Percentiles rank a stretch among this genome's conserved stretches.
phyloP scores from a whole-genome alignment of 2,329 filamentous ascomycete species.

The Tetracladium maxilliforme region DNA sequence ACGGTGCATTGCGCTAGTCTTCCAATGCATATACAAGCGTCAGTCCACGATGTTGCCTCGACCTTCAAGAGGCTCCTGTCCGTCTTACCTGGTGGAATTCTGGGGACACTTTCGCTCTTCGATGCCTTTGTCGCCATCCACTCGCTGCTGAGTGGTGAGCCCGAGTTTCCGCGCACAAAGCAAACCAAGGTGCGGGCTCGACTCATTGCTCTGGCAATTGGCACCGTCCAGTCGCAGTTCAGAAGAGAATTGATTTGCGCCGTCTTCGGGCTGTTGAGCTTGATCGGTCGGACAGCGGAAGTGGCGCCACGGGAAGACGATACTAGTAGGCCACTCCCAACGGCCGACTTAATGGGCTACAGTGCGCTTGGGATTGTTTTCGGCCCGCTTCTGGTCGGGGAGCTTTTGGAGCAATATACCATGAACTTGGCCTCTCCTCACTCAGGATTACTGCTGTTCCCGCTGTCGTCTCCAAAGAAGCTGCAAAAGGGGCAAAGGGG shows the following conservation, averaged over 20 bases:
- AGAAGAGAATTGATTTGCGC: slow-evolving; percentile 50
- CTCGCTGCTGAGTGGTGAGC: slow-evolving; percentile 34
- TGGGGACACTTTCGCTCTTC: slow-evolving; percentile 46
- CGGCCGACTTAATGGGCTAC: slow-evolving; percentile 49
- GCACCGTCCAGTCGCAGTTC: slow-evolving; percentile 41
- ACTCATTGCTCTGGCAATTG: slow-evolving; percentile 50
- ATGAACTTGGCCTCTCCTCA: no score
- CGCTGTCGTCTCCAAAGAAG: no score
- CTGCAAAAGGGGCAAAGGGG: no score
- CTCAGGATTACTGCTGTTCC: no score
- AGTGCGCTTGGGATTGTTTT: slow-evolving; percentile 47
- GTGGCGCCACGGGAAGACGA: slow-evolving; percentile 34
- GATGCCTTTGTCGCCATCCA: slow-evolving; percentile 47
- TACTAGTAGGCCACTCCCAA: slow-evolving; percentile 33
- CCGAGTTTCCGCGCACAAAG: slow-evolving; percentile 35
- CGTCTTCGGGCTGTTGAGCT: slow-evolving; percentile 48
- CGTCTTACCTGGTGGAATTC: slow-evolving; percentile 48
- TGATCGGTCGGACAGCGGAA: slow-evolving; percentile 44
- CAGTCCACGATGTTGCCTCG: slow-evolving; percentile 51
- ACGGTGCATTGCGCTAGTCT: slow-evolving; percentile 45
- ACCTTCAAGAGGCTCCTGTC: slow-evolving; percentile 52
- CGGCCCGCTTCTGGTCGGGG: slow-evolving; percentile 46
- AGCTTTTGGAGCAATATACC: slow-evolving; percentile 35
- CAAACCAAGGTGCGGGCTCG: slow-evolving; percentile 42
- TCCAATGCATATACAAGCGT: slow-evolving; percentile 41